phyloP scores from a whole-genome alignment of 108 stramenopile species.

The Nannochloropsis oceanica region DNA sequence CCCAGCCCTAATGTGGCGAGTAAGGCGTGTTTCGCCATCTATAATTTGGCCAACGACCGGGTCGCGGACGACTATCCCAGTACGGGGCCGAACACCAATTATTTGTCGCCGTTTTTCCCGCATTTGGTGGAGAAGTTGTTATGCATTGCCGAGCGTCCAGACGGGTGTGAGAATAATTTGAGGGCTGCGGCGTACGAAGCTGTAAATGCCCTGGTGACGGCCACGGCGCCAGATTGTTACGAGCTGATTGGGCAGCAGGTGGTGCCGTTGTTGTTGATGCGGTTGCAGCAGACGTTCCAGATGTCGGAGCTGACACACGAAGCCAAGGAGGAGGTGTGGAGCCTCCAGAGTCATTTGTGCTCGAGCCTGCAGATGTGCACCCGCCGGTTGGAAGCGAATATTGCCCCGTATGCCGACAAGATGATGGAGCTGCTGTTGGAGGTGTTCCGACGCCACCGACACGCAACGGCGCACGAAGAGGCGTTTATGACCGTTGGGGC shows the following conservation, averaged over 20 bases:
- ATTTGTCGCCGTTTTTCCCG: constrained; percentile 56
- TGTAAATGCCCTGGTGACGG: constrained; percentile 47
- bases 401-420: constrained; percentile 54
- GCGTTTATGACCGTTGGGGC: constrained; percentile 74
- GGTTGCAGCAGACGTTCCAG: constrained; percentile 45
- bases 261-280: not conserved
- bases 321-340: constrained; percentile 65
- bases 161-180: constrained; percentile 61
- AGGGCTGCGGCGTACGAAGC: constrained; percentile 67
- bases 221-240: not conserved
- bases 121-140: constrained; percentile 58
- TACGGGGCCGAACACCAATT: constrained; percentile 51
- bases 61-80: constrained; percentile 41
- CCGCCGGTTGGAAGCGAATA: constrained; percentile 53
- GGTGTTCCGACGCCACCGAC: constrained; percentile 44
- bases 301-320: constrained; percentile 57
- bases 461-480: constrained; percentile 76
- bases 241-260: constrained; percentile 1
- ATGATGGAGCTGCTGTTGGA: constrained; percentile 66
- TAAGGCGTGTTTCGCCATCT: constrained; percentile 72
- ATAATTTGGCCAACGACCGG: constrained; percentile 68
- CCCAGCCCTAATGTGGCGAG: constrained; percentile 59
- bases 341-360: constrained; percentile 65
- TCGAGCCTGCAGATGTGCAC: constrained; percentile 57
- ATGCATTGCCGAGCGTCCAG: constrained; percentile 59